Evolutionary conservation across 2,329 filamentous ascomycete genomes (phyloP), one percentile per base, ranked within the genome.

Genomic region (Aspergillus japonicus): DNA sequence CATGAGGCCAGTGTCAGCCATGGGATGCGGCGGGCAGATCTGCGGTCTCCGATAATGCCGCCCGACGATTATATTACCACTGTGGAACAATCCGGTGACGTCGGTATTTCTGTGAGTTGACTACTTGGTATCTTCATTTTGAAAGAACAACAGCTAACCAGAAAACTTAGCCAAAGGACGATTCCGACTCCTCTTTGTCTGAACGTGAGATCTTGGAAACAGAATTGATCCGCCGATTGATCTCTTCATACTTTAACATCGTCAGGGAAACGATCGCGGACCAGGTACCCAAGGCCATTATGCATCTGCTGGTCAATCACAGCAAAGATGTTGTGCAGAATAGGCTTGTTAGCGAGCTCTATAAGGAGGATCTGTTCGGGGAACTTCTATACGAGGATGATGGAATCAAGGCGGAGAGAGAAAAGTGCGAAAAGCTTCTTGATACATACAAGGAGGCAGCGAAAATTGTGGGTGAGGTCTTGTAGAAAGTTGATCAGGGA

Each of bases 231-330:
- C 90, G 94, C 50, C 91, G 93, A 50, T 86, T 99, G 58, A 99
- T 99, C 75, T 96, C 91, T 33, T 97, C 93, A 1, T 99, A 99
- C 82, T 99, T 99, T 83, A 96, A 96, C 76, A 99, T 99, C 71
- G 95, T 99, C 50, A 91, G 95, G 64, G 95, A 99, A 78, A 94
- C 92, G n/a, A 96, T 97, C 69, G 94, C 94, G 49, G 95, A 99
- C 74, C 94, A 98, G 79, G 95, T 99, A 11, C 95, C 95, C 66
- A 99, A 99, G 80, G 95, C 95, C 5, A 90, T 99, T 68, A 99
- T 99, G 95, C 95, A 99, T 75, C 86, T 99, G 50, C 85, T 99
- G 35, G 95, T 99, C 73, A 99, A 99, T 78, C 91, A 97, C 81
- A 96, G 91, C 80, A 97, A 98, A 77, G 95, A 99, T 67, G 94